These are phyloP conservation scores for Zymoseptoria brevis DNA, from an alignment of 2,329 filamentous ascomycete genomes.

Conservation along the genomic window DNA sequence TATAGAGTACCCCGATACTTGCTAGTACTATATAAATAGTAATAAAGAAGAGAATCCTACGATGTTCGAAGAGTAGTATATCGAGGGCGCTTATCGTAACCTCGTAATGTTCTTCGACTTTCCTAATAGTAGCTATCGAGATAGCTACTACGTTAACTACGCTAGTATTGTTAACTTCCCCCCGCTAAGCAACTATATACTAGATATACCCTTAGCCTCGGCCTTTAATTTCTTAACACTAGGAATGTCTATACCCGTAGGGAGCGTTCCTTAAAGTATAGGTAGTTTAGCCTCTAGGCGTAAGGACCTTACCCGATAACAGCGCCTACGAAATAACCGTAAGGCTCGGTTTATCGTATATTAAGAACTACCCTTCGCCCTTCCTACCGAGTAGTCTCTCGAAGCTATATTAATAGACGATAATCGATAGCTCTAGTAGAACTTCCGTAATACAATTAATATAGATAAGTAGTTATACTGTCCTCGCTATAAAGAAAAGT, in stretches of 20 bases:
- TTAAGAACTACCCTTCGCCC: not conserved
- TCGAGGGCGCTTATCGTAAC: not conserved
- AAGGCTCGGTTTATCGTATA: not conserved
- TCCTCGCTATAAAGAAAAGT: not conserved
- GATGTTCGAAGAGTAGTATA: not conserved
- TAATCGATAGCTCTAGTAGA: not conserved
- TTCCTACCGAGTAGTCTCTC: not conserved
- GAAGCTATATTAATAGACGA: not conserved
- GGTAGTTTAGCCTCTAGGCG: not conserved
- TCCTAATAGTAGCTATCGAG: not conserved
- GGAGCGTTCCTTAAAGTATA: too few species aligned
- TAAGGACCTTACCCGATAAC: too few species aligned
- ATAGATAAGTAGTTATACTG: not conserved
- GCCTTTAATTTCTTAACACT: not conserved
- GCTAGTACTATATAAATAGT: too few species aligned
- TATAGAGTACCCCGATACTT: not conserved
- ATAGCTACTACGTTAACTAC: not conserved
- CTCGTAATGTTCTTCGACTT: not conserved
- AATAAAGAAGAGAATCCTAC: not conserved
- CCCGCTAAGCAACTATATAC: too few species aligned
- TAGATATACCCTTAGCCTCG: not conserved
- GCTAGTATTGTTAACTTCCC: too few species aligned
- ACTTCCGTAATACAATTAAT: not conserved
- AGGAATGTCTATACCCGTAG: not conserved
- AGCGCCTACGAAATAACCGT: not conserved